Percentiles rank a stretch among this genome's conserved stretches.
Evolutionary conservation across 2,329 filamentous ascomycete genomes (phyloP).

Genomic region (Dactylellina sp.): DNA sequence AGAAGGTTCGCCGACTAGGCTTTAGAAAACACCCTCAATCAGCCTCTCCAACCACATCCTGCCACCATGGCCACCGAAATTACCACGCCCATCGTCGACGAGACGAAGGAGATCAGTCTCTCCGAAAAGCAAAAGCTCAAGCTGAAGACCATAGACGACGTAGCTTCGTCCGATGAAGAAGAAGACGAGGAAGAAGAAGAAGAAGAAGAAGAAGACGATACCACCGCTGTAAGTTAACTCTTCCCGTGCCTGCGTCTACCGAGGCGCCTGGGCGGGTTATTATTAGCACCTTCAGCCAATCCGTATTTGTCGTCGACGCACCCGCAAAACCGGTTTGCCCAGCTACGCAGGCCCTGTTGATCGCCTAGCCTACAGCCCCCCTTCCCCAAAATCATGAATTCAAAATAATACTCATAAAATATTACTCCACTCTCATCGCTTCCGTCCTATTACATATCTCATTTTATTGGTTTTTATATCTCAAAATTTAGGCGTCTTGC

Average conservation of each 20-base stretch:
- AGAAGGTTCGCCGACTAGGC: background rate
- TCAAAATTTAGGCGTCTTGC: background rate
- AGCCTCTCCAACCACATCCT: constrained; percentile 8
- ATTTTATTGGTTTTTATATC: constrained; percentile 14
- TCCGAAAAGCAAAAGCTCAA: constrained; percentile 16
- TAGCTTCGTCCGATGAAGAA: constrained; percentile 27
- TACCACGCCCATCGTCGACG: background rate
- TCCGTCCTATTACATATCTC: background rate
- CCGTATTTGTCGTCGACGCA: background rate
- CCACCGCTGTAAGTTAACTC: constrained; percentile 17
- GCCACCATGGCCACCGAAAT: background rate
- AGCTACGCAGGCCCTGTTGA: background rate
- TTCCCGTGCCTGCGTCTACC: constrained; percentile 1
- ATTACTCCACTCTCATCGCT: background rate
- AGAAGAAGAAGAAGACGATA: constrained; percentile 19
- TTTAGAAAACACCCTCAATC: constrained; percentile 20
- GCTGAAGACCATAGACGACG: constrained; percentile 15
- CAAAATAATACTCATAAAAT: no score
- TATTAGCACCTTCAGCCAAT: background rate
- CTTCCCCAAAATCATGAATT: no score
- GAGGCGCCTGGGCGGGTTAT: background rate
- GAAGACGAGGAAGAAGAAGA: constrained; percentile 1
- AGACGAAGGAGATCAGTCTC: constrained; percentile 37
- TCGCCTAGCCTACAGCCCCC: background rate
- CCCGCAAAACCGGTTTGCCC: background rate